Base-by-base conservation (phyloP, 305 asterid species). In the Plantago rigida region DNA sequence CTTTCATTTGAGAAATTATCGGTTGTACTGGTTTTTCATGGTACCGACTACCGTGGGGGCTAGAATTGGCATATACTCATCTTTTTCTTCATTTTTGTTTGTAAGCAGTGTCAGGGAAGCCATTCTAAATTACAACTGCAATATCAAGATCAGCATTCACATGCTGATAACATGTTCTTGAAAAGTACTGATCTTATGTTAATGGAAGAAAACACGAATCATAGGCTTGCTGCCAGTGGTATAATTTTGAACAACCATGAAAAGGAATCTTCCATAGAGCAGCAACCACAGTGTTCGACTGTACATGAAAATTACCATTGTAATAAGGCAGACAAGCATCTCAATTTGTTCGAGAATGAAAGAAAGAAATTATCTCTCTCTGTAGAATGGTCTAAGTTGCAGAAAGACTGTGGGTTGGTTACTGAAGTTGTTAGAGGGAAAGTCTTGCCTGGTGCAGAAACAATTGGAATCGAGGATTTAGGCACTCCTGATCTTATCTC, bases 61-160 rank as follows among this genome's bases (percentile, higher is more conserved):
- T 41, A 39, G 34, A 57, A 36, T 59, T 5, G 5, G 15, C 56
- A 5, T 70, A 17, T 28, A 24, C 59, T 62, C 57, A 52, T 59
- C 15, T 28, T 14, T 47, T 62, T 51, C 55, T 51, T 62, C 57
- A 47, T 59, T 14, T 39, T 14, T 41, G 59, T 51, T 59, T 47
- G 17, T 8, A 47, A 26, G 52, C 36, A 22, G 13, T 76, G 66
- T 70, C 84, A 84, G 95, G 89, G 72, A 29, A 82, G 75, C 26
- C 26, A 22, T 22, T 22, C 26, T 1, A 22, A 22, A 22, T 22
- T 22, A 22, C 26, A 22, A 22, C 26, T 22, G 64, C 84, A 53
- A 59, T 64, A 70, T 71, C 76, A 76, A 62, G 80, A 63, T 54
- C 65, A 65, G 65, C 56, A 51, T 56, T 56, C 59, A 29, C 59